Base-by-base conservation (phyloP, 73 alveolate species). In the Paramecium caudatum region DNA sequence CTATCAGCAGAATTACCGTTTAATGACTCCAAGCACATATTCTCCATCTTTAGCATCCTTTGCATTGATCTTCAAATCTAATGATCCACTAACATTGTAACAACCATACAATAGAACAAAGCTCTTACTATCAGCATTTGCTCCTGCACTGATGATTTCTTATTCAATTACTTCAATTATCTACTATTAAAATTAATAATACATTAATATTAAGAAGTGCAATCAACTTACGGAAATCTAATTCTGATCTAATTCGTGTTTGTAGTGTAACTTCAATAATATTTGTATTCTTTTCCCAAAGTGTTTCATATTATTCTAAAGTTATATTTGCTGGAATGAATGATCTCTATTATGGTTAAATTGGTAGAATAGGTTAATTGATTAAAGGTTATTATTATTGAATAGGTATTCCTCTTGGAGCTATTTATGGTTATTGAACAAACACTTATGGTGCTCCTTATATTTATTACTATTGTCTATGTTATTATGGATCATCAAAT, bases 61-160 rank as follows among this genome's bases (percentile, higher is more conserved):
- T 13, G 90, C 19, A 33, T 86, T 86, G 36, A 86, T 86, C 39
- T 70, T 62, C 16, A 86, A 23, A 36, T 70, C 63, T 16, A 86
- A 36, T 12, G 34, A 46, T 23, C 93, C 93, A 55, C 30, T 36
- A 0, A 21, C 27, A 34, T 37, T 63, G 27, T 86, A 86, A 32
- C 41, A 62, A 4, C 93, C 93, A 86, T 86, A 86, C 9, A 86
- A 12, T n/a, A 86, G 81, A 48, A 86, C 61, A 37, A 46, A n/a
- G 65, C 68, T 86, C 68, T 63, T 62, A 10, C 27, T 55, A 23
- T 49, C 62, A 41, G 69, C 80, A 63, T 86, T 86, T 6, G 63
- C 84, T 63, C 93, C 93, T 8, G 93, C 93, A 41, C 90, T 41
- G 23, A 86, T 86, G 23, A 86, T 62, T 61, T 86, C 93, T 16